These are phyloP conservation scores for Acanthochlamys bracteata DNA, from an alignment of 106 monocot species.

Conservation along the genomic window DNA sequence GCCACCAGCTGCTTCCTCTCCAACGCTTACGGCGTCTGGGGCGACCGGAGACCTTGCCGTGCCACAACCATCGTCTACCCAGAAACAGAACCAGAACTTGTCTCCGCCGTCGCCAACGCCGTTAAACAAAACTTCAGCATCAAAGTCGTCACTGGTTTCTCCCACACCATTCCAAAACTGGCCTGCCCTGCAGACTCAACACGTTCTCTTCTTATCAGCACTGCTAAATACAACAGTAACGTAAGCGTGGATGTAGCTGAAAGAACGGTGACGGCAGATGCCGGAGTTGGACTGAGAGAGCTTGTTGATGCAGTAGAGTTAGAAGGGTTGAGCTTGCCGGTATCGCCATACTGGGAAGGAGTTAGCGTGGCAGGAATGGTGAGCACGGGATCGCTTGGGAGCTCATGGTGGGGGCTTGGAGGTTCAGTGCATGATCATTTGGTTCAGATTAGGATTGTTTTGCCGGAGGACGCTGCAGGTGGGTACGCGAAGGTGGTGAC, in stretches of 20 bases:
- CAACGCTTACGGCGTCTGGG: constrained; percentile 65
- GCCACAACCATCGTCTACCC: constrained; percentile 47
- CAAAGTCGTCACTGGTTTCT: constrained; percentile 58
- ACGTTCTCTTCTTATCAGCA: constrained; percentile 46
- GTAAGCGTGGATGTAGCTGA: constrained; percentile 23
- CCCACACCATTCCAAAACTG: constrained; percentile 70
- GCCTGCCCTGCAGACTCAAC: constrained; percentile 37
- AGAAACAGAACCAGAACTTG: constrained; percentile 38
- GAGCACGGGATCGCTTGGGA: constrained; percentile 70
- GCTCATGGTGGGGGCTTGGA: constrained; percentile 80
- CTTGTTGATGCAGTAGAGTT: constrained; percentile 56
- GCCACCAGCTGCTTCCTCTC: constrained; percentile 39
- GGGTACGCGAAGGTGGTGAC: constrained; percentile 52
- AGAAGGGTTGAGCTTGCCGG: constrained; percentile 51
- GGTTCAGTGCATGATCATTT: constrained; percentile 68
- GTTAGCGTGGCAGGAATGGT: constrained; percentile 59
- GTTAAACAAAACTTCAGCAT: constrained; percentile 19
- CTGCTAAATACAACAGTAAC: constrained; percentile 25
- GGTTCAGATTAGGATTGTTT: constrained; percentile 39
- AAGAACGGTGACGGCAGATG: constrained; percentile 34
- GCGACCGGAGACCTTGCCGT: constrained; percentile 30
- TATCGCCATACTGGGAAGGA: constrained; percentile 82
- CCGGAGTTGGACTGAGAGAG: constrained; percentile 54
- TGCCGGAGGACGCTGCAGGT: constrained; percentile 31
- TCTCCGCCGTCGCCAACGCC: constrained; percentile 38